Conservation (phyloP, 1,139 yeast genomes). For the Nakaseomyces nivariensis region DNA sequence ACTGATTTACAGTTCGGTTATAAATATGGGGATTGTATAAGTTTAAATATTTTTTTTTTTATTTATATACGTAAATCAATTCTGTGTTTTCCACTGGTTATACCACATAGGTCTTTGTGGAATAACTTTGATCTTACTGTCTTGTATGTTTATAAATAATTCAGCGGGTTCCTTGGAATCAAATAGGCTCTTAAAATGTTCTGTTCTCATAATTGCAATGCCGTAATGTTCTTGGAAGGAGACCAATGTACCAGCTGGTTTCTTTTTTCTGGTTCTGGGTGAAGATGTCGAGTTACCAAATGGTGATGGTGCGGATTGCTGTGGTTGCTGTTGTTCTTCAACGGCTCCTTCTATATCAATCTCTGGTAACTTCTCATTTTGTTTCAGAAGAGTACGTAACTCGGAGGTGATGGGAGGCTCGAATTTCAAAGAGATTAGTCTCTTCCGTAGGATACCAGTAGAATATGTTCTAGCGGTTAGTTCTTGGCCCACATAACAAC, state of each 20-base stretch:
- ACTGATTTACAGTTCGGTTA: too few relatives aligned
- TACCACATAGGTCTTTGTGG: slow-evolving; percentile 23
- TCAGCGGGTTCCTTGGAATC: not conserved
- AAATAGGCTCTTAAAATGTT: slow-evolving; percentile 29
- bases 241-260: slow-evolving; percentile 51
- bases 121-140: slow-evolving; percentile 7
- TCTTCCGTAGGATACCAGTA: slow-evolving; percentile 70
- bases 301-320: slow-evolving; percentile 26
- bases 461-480: slow-evolving; percentile 81
- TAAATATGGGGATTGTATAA: too few relatives aligned
- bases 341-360: not conserved
- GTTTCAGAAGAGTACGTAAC: not conserved
- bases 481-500: slow-evolving; percentile 96
- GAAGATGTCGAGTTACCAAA: slow-evolving; percentile 25
- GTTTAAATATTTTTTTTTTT: not conserved
- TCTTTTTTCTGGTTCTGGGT: slow-evolving; percentile 21
- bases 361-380: slow-evolving; percentile 2
- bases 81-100: slow-evolving; percentile 8
- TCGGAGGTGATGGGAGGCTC: slow-evolving; percentile 7
- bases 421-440: slow-evolving; percentile 66
- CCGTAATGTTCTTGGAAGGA: slow-evolving; percentile 54
- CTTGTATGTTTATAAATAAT: not conserved
- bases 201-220: slow-evolving; percentile 42
- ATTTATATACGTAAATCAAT: not conserved
- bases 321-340: slow-evolving; percentile 9